Evolutionary conservation across 495 filamentous ascomycete species (phyloP).

Genomic region (Penicillium fimorum): DNA sequence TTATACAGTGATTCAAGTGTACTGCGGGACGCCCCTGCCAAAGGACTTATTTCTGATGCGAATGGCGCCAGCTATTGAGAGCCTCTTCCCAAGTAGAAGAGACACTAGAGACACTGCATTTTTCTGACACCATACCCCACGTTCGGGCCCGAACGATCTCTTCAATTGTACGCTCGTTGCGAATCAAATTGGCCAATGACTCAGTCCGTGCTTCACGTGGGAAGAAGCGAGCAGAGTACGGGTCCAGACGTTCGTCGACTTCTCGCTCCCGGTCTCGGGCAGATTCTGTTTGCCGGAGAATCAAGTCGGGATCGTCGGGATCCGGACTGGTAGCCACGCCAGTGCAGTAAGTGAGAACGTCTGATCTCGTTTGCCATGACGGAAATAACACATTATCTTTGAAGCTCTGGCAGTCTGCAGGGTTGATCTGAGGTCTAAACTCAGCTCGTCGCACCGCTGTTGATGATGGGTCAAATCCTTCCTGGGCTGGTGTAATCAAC

Average conservation of each 20-base stretch:
- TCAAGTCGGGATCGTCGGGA: constrained; percentile 79
- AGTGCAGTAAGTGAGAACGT: constrained; percentile 87
- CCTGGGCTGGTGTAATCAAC: constrained; percentile 68
- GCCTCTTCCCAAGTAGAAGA: constrained; percentile 61
- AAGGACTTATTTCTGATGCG: constrained; percentile 22
- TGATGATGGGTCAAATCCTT: constrained; percentile 77
- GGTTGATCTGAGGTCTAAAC: constrained; percentile 48
- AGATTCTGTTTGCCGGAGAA: constrained; percentile 67
- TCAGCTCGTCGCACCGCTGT: constrained; percentile 59
- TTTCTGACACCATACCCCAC: constrained; percentile 77
- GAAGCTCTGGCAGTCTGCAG: constrained; percentile 64
- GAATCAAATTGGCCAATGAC: constrained; percentile 68
- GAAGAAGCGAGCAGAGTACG: constrained; percentile 83
- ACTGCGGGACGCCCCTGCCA: not conserved
- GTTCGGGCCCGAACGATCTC: constrained; percentile 79
- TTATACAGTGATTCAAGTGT: not conserved
- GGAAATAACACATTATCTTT: constrained; percentile 79
- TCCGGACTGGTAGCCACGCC: constrained; percentile 85
- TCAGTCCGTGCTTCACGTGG: constrained; percentile 83
- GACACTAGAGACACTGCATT: constrained; percentile 64
- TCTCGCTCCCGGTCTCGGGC: constrained; percentile 69
- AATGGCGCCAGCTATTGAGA: constrained; percentile 59
- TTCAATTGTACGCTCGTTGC: constrained; percentile 85
- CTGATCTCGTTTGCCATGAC: constrained; percentile 81
- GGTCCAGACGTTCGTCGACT: constrained; percentile 87